Percentiles rank a stretch among this genome's conserved stretches.
phyloP scores from a whole-genome alignment of 2,329 filamentous ascomycete species.

The Exophiala oligosperma region DNA sequence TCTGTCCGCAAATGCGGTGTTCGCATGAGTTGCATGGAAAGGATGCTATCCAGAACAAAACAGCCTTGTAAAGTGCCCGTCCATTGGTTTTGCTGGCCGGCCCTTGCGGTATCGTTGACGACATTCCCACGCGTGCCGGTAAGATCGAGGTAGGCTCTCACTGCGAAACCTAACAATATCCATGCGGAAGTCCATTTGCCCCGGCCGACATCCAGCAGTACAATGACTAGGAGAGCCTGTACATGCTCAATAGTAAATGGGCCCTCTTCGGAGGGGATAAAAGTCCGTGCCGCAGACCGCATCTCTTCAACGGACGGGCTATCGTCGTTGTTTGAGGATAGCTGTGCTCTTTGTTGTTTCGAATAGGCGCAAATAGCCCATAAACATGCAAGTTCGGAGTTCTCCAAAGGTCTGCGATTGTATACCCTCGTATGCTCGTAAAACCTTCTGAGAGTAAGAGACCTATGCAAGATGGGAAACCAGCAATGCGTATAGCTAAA shows the following conservation, averaged over 20 bases:
- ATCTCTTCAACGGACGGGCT: slow-evolving; percentile 4
- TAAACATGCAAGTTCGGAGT: slow-evolving; percentile 39
- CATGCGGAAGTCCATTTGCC: slow-evolving; percentile 52
- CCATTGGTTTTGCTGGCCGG: slow-evolving; percentile 20
- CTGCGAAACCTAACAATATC: slow-evolving; percentile 54
- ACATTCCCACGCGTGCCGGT: slow-evolving; percentile 13
- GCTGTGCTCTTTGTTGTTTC: slow-evolving; percentile 10
- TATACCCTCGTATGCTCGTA: slow-evolving; percentile 45
- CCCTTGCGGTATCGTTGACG: background rate
- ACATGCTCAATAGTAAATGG: slow-evolving; percentile 44
- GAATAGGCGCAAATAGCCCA: slow-evolving; percentile 48
- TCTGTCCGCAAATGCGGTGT: slow-evolving; percentile 45
- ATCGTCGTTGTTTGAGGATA: background rate
- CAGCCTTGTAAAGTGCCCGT: slow-evolving; percentile 52
- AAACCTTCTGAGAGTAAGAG: slow-evolving; percentile 56
- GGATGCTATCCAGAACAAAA: slow-evolving; percentile 54
- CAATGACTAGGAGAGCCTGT: slow-evolving; percentile 46
- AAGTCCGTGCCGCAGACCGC: slow-evolving; percentile 30
- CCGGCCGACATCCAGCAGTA: slow-evolving; percentile 51
- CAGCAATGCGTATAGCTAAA: slow-evolving; percentile 60
- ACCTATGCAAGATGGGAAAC: slow-evolving; percentile 61
- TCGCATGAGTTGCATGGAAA: slow-evolving; percentile 49
- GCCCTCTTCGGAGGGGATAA: slow-evolving; percentile 42
- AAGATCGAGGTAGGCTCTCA: slow-evolving; percentile 46
- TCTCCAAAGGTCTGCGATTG: background rate